Evolutionary conservation across 2,329 filamentous ascomycete genomes (phyloP), one percentile per base, ranked within the genome.

Genomic region (Myriosclerotinia curreyana): DNA sequence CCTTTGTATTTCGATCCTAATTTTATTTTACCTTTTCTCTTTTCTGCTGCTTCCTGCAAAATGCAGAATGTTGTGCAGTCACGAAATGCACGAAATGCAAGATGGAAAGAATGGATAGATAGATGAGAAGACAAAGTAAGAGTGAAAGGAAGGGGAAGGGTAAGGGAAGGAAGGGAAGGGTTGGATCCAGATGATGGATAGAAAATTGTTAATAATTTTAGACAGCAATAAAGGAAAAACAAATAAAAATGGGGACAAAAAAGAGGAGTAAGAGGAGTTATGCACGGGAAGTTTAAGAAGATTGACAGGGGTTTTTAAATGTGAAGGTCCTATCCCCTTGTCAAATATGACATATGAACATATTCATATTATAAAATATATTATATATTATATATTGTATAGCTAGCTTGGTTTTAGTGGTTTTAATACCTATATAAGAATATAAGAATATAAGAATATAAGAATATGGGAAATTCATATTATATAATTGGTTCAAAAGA

Each of bases 21-120:
- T 25, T 44, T 61, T 46, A n/a, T n/a, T n/a, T n/a, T n/a, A n/a
- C n/a, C n/a, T n/a, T n/a, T n/a, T n/a, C n/a, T n/a, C n/a, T 25
- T 44, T 61, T 46, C 61, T 58, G 61, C 52, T 63, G 61, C 61
- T 59, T 58, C 50, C 61, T 63, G 61, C 61, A 49, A 40, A n/a
- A 22, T 36, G 52, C 52, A 63, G 52, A 58, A 25, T 46, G 44
- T 44, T 6, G 61, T 63, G 61, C 44, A 63, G 44, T 59, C 42
- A 28, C 61, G 52, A 63, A 63, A 54, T 34, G 20, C 42, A 28
- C 61, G 52, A 63, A 63, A 54, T 34, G 20, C 8, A 34, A 40
- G 59, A 54, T 25, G 53, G 59, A 54, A 61, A 54, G 59, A 54
- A 42, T 25, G 20, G 17, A 31, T 12, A 44, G 28, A 42, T 34